phyloP scores from a whole-genome alignment of 1,284 basidiomycete species.

The Trichosporon sp. region DNA sequence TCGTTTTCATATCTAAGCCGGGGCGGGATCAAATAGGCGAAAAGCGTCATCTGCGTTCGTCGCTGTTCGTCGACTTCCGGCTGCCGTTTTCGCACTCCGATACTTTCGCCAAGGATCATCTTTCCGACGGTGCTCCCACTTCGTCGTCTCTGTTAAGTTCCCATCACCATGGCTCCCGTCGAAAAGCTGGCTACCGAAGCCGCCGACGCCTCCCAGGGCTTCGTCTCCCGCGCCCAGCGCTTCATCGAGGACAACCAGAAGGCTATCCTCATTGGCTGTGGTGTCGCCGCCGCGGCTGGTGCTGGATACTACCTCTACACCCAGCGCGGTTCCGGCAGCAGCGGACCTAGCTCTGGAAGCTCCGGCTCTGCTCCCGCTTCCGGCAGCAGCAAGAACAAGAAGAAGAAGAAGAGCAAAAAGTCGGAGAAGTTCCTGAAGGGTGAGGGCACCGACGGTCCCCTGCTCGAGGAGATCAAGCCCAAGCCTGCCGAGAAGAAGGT shows the following conservation, averaged over 20 bases:
- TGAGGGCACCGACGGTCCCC: conserved; percentile 64
- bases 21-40: conserved; percentile 9
- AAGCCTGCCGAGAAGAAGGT: conserved; percentile 50
- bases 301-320: conserved; percentile 69
- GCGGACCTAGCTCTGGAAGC: conserved; percentile 27
- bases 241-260: conserved; percentile 56
- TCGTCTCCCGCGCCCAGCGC: conserved; percentile 47
- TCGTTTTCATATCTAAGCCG: background rate
- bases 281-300: conserved; percentile 72
- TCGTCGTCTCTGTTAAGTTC: background rate
- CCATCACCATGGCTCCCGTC: conserved; percentile 17
- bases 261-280: conserved; percentile 60
- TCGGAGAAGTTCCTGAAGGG: conserved; percentile 47
- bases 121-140: conserved; percentile 17
- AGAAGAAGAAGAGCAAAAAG: conserved; percentile 61
- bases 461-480: conserved; percentile 70
- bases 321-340: conserved; percentile 59
- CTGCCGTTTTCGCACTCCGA: conserved; percentile 16
- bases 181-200: conserved; percentile 20
- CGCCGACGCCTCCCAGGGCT: conserved; percentile 34
- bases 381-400: conserved; percentile 64
- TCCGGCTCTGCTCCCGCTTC: conserved; percentile 39
- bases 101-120: conserved; percentile 17
- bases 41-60: conserved; percentile 19
- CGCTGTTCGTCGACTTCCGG: conserved; percentile 15